Conservation (phyloP, 2,329 filamentous ascomycete genomes). For the Epichloe sibirici region DNA sequence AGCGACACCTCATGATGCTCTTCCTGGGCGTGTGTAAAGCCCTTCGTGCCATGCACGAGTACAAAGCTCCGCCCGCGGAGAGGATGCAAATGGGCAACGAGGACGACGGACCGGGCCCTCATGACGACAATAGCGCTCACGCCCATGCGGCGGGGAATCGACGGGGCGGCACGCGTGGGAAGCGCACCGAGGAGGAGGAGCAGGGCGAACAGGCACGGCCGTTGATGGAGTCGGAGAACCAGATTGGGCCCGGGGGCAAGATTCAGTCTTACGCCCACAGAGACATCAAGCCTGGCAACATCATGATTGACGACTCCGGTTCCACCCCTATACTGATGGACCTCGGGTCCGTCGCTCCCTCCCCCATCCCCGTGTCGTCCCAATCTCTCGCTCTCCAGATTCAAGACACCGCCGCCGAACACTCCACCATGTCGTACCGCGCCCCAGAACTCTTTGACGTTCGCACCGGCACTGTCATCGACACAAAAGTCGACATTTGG, state of each 20-base stretch:
- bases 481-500: slow-evolving; percentile 98
- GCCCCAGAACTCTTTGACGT: slow-evolving; percentile 97
- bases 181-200: slow-evolving; percentile 49
- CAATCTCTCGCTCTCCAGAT: slow-evolving; percentile 82
- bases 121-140: slow-evolving; percentile 17
- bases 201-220: slow-evolving; percentile 68
- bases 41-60: slow-evolving; percentile 83
- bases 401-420: slow-evolving; percentile 89
- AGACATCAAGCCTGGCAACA: slow-evolving; percentile 95
- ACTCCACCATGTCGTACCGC: slow-evolving; percentile 97
- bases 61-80: slow-evolving; percentile 39
- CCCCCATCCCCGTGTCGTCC: slow-evolving; percentile 77
- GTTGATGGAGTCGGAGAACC: slow-evolving; percentile 66
- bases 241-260: slow-evolving; percentile 45
- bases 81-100: slow-evolving; percentile 40
- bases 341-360: slow-evolving; percentile 78
- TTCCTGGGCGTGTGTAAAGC: slow-evolving; percentile 89
- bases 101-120: slow-evolving; percentile 22
- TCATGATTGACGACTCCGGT: slow-evolving; percentile 94
- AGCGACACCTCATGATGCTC: slow-evolving; percentile 74
- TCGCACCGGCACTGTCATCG: slow-evolving; percentile 80
- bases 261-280: slow-evolving; percentile 79
- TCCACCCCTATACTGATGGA: slow-evolving; percentile 92
- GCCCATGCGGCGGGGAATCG: too few species aligned
- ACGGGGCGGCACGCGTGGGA: slow-evolving; percentile 19